Evolutionary conservation across 768 basidiomycete species (phyloP).

Genomic region (Boletus coccyginus): DNA sequence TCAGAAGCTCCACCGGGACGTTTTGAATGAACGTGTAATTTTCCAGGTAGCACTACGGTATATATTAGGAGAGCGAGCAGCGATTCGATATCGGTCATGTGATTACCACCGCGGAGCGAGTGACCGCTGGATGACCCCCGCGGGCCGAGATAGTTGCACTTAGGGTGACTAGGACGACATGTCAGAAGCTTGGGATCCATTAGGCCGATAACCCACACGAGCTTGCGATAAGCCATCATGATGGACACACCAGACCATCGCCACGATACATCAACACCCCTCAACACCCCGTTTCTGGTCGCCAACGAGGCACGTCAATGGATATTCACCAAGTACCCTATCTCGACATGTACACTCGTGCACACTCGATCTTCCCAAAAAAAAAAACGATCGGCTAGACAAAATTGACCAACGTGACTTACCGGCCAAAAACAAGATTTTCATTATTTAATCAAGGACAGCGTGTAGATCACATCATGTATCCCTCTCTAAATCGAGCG

Average conservation of each 20-base stretch:
- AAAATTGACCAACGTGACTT: neutral
- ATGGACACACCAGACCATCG: neutral
- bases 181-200: neutral
- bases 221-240: neutral
- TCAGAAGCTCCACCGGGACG: no score
- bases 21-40: no score
- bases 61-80: neutral
- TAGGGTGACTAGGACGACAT: neutral
- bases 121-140: no score
- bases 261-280: neutral
- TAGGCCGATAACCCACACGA: neutral
- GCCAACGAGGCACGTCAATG: neutral
- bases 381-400: neutral
- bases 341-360: neutral
- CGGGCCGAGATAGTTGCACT: neutral
- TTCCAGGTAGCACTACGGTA: no score
- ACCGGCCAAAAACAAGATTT: neutral
- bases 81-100: neutral
- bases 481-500: slow-evolving; percentile 4
- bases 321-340: neutral
- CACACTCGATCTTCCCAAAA: slow-evolving; percentile 4
- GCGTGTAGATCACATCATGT: no score
- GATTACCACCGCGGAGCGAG: no score
- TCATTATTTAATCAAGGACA: slow-evolving; percentile 14
- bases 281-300: neutral